Evolutionary conservation across 2,329 filamentous ascomycete species (phyloP), one percentile per base, ranked within the genome.

Genomic region (Claviceps purpurea): DNA sequence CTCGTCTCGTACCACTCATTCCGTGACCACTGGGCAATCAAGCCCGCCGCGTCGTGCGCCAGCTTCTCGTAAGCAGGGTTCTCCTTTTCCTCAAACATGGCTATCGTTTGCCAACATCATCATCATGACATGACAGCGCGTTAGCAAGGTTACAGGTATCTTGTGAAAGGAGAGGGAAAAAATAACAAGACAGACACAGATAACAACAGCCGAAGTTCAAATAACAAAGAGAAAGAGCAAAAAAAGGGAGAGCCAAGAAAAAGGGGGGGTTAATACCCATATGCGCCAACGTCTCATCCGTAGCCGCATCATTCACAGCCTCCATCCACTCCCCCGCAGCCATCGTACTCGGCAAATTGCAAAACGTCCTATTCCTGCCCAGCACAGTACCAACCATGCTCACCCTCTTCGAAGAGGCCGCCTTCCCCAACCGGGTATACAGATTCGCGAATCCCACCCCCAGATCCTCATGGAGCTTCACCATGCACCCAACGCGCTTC

Each of bases 311-410:
- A 64, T 97, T 98, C 52, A 89, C 73, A 4, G 81, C 84, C 60
- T 80, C 77, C 56, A 75, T 74, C 85, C 87, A 94, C 60, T 75
- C 56, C 61, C 79, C 69, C 55, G 76, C 68, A 5, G 67, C 56
- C 56, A 71, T 69, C 52, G 74, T 76, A 57, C 76, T 75, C 2
- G 89, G 89, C 51, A 95, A 65, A 54, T 89, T 87, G 70, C 90
- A 95, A 65, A 97, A 98, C 0, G 91, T 97, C 59, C 93, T 77
- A 56, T 90, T 76, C 49, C 76, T 79, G 1, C 84, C 83, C 18
- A 86, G 66, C 39, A 87, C 76, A 30, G 75, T 76, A 26, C 76
- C 72, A 51, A 78, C 70, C 66, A 83, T 64, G 61, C 71, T 70
- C 55, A 72, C 64, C 69, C 75, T 60, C 68, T 77, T 73, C 61